Evolutionary conservation across 1,139 yeast species (phyloP), one percentile per base, ranked within the genome.

Genomic region (Blastobotrys capitulatus): DNA sequence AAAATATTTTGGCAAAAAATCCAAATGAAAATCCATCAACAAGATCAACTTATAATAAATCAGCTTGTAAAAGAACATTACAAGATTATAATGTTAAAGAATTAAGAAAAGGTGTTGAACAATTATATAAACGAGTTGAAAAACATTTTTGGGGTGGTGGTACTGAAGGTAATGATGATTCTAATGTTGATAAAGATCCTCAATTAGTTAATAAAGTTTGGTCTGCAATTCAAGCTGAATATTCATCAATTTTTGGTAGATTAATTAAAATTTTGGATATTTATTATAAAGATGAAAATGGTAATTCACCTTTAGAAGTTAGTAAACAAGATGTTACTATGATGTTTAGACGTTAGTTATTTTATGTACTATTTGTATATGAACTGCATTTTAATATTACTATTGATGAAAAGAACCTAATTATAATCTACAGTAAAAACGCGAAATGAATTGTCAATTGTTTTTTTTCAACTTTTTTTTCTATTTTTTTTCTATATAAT

Each of bases 31-130:
- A 75, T 50, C 80, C 81, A 2, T 75, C 83, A 1, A 77, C 74
- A 55, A 79, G 83, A 54, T 84, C 82, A 57, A 82, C 84, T 25
- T 83, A 80, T 57, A 82, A 79, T 54, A 76, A 77, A 58, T 75
- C 79, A 46, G 75, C 78, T 22, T 69, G 87, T 52, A 79, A 76
- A 55, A 76, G 82, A 36, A 70, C 86, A 19, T 64, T 85, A 36
- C 63, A 75, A 1, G 74, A 75, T 2, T 82, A 80, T 59, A 80
- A 85, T 12, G 65, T 76, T 2, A 77, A 75, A 52, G 94, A 85
- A 48, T 69, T 89, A 31, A 68, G 74, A 25, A 65, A 69, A 34
- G 78, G 83, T 39, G 79, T 84, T 2, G 75, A 74, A 13, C 79
- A 77, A 27, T 71, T 87, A 35, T 76, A 78, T 49, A 71, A 70